These are phyloP conservation scores for Pinus albicaulis DNA, from an alignment of 75 land plant species.

Conservation along the genomic window DNA sequence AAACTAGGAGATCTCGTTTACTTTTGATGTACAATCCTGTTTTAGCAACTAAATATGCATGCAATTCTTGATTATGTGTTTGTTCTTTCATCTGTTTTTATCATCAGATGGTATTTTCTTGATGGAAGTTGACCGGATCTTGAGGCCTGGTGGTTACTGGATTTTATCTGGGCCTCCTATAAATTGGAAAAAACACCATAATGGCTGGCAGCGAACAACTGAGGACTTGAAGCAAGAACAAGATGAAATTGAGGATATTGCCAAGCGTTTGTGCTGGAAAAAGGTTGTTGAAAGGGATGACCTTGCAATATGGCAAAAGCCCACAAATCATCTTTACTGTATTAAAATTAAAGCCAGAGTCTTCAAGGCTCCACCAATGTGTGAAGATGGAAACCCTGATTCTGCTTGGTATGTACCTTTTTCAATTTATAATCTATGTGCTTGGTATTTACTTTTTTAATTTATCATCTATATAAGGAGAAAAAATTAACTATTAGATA, in stretches of 20 bases:
- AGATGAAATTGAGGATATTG: slow-evolving; percentile 53
- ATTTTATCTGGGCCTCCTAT: slow-evolving; percentile 71
- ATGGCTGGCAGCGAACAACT: slow-evolving; percentile 60
- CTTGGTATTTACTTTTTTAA: slow-evolving; percentile 31
- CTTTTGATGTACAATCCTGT: not conserved
- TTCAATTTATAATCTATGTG: slow-evolving; percentile 8
- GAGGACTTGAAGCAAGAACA: slow-evolving; percentile 58
- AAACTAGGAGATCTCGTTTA: not conserved
- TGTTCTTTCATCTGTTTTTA: not conserved
- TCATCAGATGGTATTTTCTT: slow-evolving; percentile 31
- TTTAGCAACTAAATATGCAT: not conserved
- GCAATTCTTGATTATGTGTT: not conserved
- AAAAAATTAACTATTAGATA: not conserved
- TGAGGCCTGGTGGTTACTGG: slow-evolving; percentile 79
- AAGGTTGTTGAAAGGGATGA: slow-evolving; percentile 45
- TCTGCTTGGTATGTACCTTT: slow-evolving; percentile 38
- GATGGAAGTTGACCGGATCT: slow-evolving; percentile 41
- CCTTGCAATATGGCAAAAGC: slow-evolving; percentile 68
- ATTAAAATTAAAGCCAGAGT: slow-evolving; percentile 11
- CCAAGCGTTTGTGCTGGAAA: slow-evolving; percentile 52
- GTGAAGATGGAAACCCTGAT: slow-evolving; percentile 35
- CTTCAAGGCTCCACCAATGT: slow-evolving; percentile 31
- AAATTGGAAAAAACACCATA: slow-evolving; percentile 38
- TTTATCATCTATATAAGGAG: not conserved
- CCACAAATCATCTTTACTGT: slow-evolving; percentile 48